Evolutionary conservation across 2,329 filamentous ascomycete genomes (phyloP), one percentile per base, ranked within the genome.

Genomic region (Aureobasidium lini): DNA sequence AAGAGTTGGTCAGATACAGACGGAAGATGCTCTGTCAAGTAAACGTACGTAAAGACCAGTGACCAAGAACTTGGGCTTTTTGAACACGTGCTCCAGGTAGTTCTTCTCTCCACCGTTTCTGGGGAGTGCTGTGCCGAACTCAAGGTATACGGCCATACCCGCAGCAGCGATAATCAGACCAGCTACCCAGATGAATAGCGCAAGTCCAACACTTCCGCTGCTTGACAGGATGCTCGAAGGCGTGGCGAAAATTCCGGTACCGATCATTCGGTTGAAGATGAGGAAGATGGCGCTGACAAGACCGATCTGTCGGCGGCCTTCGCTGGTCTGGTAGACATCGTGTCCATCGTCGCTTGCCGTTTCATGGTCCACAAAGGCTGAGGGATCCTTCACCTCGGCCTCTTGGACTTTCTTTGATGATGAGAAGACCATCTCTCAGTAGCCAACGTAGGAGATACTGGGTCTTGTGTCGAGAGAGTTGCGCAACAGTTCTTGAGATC

Each of bases 81-180:
- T 77, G 73, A 79, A 87, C 54, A 85, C 81, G 68, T 77, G 85
- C 67, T 87, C 84, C 64, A 87, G 82, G 66, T 87, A 86, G 70
- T 84, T 85, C 74, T 86, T 85, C 70, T 86, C 83, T 16, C 84
- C 84, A 42, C 84, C 84, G 67, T 85, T 86, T 52, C 79, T 77
- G 44, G 84, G 84, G 46, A 87, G 79, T 0, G 80, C 83, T 1
- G 83, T 86, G 28, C 85, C 85, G 60, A 84, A 85, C 68, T 88
- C 85, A 60, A 87, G 75, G 63, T 85, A 86, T 18, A 86, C 82
- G n/a, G 81, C 79, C 57, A 84, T 82, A 60, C 84, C 85, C 10
- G 82, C 81, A 11, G 74, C 77, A 4, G 84, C 82, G 64, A 87
- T 85, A 53, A 85, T 65, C 72, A 82, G 82, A 29, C 84, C 84